Base-by-base conservation (phyloP, 1,284 basidiomycete genomes). In the Ceratobasidium sp. region DNA sequence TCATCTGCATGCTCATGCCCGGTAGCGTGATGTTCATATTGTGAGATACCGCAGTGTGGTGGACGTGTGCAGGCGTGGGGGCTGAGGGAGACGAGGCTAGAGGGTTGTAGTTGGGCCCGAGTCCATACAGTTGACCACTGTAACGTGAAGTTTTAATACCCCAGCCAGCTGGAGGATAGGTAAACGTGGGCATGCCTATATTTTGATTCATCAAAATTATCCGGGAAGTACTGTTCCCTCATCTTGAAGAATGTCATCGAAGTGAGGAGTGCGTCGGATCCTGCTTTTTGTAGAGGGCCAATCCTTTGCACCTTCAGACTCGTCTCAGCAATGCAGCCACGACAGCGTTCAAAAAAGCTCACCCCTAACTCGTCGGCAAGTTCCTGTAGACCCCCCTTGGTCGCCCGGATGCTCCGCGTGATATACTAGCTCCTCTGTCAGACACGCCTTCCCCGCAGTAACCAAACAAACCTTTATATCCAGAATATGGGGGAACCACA, bases 401-500 rank as follows among this genome's bases (percentile, higher is more conserved):
- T 87, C 51, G 90, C 90, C 17, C 75, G 76, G 88, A 94, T 84
- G 87, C 90, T 83, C 71, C 96, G 91, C 90, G 98, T 96, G 83
- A 99, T 90, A 85, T 94, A 97, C 85, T 71, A 61, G 46, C 22
- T 22, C 51, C 29, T 43, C 22, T 32, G 32, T 37, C 46, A 13
- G 56, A 32, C 25, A 22, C 37, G 29, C 11, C 19, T 29, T 4
- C 17, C 15, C 19, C 8, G 5, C 4, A 9, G 43, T 29, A 57
- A 13, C n/a, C 19, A 17, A 49, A 44, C 37, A 22, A 46, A 61
- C 69, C 44, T 99, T 99, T 88, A 99, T 96, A 84, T 99, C 97
- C 84, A 98, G 99, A 76, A 98, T 92, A 76, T 92, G 93, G 0
- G 97, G 97, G 85, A 99, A 99, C 97, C 97, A 99, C 80, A 91